phyloP scores from a whole-genome alignment of 768 basidiomycete species.

The Leccinum longicurvipes region DNA sequence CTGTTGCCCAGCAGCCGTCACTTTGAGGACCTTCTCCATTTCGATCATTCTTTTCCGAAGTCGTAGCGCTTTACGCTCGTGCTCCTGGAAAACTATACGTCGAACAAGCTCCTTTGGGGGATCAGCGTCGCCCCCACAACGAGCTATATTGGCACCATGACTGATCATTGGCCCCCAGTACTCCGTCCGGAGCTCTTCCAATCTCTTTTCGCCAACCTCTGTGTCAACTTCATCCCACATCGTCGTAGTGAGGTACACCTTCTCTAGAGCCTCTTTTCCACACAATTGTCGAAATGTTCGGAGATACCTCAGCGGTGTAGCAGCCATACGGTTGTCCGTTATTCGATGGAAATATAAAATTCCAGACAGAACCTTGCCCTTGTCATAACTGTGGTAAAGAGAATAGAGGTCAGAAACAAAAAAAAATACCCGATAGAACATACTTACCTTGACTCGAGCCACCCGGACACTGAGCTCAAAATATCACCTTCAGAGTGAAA shows the following conservation, averaged over 20 bases:
- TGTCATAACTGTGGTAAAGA: slow-evolving; percentile 2
- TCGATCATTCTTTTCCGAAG: background rate
- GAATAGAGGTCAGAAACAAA: background rate
- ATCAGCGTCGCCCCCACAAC: too few relatives aligned
- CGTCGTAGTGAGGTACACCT: slow-evolving; percentile 37
- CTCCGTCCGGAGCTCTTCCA: too few relatives aligned
- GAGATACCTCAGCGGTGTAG: slow-evolving; percentile 32
- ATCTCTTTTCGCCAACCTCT: background rate
- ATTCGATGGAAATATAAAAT: slow-evolving; percentile 41
- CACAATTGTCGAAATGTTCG: slow-evolving; percentile 15
- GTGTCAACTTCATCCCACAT: slow-evolving; percentile 36
- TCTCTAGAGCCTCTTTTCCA: slow-evolving; percentile 26
- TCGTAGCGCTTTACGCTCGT: too few relatives aligned
- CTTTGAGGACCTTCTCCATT: slow-evolving; percentile 1
- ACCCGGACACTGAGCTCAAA: slow-evolving; percentile 7
- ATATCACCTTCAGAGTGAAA: slow-evolving; percentile 9
- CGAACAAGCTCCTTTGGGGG: too few relatives aligned
- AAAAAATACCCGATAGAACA: too few relatives aligned
- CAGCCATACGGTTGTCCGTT: too few relatives aligned
- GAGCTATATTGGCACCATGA: too few relatives aligned
- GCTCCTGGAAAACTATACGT: too few relatives aligned
- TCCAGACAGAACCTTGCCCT: slow-evolving; percentile 23
- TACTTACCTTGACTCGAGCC: slow-evolving; percentile 15
- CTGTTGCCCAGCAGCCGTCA: slow-evolving; percentile 9
- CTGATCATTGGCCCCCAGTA: too few relatives aligned